These are phyloP conservation scores for Solanum okadae DNA, from an alignment of 257 asterid genomes.

Conservation along the genomic window DNA sequence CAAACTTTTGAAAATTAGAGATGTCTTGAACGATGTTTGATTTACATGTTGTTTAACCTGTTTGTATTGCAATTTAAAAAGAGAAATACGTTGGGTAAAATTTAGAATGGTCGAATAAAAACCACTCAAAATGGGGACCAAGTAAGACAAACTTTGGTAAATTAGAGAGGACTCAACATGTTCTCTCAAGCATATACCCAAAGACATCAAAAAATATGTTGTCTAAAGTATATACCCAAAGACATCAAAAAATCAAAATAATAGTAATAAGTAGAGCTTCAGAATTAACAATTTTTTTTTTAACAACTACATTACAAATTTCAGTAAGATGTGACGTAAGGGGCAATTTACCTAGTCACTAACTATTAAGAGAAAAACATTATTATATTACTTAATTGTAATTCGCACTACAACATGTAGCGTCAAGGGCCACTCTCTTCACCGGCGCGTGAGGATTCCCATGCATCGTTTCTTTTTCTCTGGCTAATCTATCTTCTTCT, in stretches of 20 bases:
- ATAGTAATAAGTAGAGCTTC: too few species aligned
- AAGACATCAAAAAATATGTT: too few species aligned
- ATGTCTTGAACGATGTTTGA: neutral
- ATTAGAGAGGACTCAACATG: neutral
- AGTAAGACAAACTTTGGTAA: neutral
- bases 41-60: neutral
- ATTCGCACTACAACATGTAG: neutral
- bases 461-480: neutral
- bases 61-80: too few species aligned
- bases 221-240: neutral
- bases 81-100: too few species aligned
- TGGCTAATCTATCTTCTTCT: neutral
- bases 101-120: accelerated
- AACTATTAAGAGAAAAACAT: neutral
- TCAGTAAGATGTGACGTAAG: too few species aligned
- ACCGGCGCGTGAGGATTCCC: neutral
- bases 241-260: neutral
- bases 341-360: too few species aligned
- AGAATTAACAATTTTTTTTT: too few species aligned
- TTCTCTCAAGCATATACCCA: too few species aligned
- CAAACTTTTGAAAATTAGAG: too few species aligned
- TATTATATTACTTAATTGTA: neutral
- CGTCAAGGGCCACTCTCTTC: neutral
- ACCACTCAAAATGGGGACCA: neutral
- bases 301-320: too few species aligned